A percentile compares a stretch with the other conserved stretches of the same genome.
Conservation (phyloP, 2,329 filamentous ascomycete species). For the Botrytis hyacinthi region DNA sequence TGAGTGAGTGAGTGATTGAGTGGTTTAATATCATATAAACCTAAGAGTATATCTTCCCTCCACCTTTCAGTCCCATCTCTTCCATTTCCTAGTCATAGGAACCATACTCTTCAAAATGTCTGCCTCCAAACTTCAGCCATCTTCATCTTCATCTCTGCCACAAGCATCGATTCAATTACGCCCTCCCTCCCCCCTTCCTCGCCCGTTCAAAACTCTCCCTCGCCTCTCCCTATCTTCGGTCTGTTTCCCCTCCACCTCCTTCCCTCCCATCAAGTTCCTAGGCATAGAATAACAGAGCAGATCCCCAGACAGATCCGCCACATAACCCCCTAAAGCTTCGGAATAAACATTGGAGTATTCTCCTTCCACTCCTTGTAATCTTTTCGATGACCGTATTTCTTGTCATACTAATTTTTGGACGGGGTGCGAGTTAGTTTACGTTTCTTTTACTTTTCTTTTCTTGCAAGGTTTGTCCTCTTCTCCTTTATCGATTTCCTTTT, state of each 20-base stretch:
- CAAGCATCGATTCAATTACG: background rate
- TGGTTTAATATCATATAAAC: background rate
- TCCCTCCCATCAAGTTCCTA: background rate
- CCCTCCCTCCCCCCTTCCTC: background rate
- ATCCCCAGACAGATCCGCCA: background rate
- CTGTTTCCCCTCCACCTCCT: background rate
- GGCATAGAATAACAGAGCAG: background rate
- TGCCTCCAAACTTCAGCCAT: background rate
- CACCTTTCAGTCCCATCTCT: background rate
- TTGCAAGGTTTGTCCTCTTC: background rate
- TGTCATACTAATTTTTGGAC: constrained; percentile 51
- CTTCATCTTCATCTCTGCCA: background rate
- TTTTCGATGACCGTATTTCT: constrained; percentile 58
- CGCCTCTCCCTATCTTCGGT: background rate
- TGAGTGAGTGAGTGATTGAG: background rate
- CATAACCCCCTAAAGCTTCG: constrained; percentile 48
- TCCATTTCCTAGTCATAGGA: background rate
- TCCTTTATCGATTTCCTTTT: no score
- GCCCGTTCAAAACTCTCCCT: fast-evolving
- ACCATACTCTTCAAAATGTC: background rate
- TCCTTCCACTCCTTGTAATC: constrained; percentile 68
- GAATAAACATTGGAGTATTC: constrained; percentile 63
- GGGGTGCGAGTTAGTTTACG: background rate
- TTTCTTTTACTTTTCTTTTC: background rate
- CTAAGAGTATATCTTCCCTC: background rate